Evolutionary conservation across 2,329 filamentous ascomycete species (phyloP).

Genomic region (Endoconidiophora polonica): DNA sequence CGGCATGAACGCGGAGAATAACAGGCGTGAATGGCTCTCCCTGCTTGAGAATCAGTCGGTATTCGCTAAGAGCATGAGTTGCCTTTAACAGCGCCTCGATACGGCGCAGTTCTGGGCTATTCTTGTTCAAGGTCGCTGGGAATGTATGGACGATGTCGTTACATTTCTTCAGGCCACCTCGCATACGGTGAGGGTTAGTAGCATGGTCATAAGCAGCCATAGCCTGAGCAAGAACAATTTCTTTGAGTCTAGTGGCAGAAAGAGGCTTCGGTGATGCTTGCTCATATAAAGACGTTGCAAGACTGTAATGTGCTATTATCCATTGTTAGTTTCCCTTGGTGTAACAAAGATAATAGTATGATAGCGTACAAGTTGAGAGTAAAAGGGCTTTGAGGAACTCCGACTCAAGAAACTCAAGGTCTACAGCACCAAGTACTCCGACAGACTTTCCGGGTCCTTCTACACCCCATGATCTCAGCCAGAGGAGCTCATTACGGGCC

Average conservation of each 20-base stretch:
- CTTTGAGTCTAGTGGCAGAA: conserved; percentile 32
- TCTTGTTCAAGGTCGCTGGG: conserved; percentile 36
- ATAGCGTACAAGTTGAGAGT: conserved; percentile 31
- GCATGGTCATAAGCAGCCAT: conserved; percentile 65
- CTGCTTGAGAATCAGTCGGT: conserved; percentile 61
- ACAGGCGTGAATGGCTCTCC: conserved; percentile 68
- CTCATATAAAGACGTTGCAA: conserved; percentile 48
- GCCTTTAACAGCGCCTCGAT: conserved; percentile 51
- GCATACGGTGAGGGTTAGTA: conserved; percentile 60
- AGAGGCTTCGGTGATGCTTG: conserved; percentile 33
- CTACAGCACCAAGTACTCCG: conserved; percentile 46
- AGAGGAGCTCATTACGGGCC: conserved; percentile 48
- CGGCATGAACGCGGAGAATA: conserved; percentile 56
- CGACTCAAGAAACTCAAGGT: conserved; percentile 45
- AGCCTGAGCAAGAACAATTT: conserved; percentile 44
- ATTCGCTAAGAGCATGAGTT: conserved; percentile 59
- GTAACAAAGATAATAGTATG: neutral
- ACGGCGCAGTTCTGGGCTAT: conserved; percentile 33
- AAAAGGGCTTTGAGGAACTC: conserved; percentile 56
- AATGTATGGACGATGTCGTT: conserved; percentile 55
- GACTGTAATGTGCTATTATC: conserved; percentile 33
- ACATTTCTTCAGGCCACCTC: conserved; percentile 63
- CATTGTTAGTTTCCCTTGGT: neutral
- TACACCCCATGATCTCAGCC: conserved; percentile 57
- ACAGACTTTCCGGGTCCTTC: conserved; percentile 28